Conservation (phyloP, 1,284 basidiomycete genomes). For the Tylopilus orsonianus region DNA sequence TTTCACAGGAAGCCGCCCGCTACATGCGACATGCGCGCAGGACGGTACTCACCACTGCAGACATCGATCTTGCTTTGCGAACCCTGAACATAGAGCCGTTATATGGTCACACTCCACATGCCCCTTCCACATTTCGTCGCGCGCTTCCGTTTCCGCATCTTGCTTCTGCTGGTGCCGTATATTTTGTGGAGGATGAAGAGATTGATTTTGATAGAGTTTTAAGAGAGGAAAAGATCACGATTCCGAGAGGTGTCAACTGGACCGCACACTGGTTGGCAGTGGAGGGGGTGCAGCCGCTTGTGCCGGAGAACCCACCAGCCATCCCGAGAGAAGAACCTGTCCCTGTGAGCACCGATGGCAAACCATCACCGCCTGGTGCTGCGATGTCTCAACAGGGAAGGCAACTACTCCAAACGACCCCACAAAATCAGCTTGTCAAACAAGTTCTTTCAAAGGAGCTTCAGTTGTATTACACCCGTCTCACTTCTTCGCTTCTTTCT, state of each 20-base stretch:
- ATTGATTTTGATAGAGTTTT: slow-evolving; percentile 93
- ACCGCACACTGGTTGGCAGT: slow-evolving; percentile 97
- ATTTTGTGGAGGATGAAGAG: slow-evolving; percentile 95
- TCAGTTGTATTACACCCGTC: slow-evolving; percentile 92
- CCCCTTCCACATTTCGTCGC: slow-evolving; percentile 72
- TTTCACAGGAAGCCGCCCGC: slow-evolving; percentile 82
- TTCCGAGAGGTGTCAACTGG: slow-evolving; percentile 79
- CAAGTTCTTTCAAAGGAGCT: slow-evolving; percentile 93
- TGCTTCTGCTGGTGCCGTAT: slow-evolving; percentile 67
- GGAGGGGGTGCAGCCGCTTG: slow-evolving; percentile 95
- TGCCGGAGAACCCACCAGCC: slow-evolving; percentile 93
- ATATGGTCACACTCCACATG: slow-evolving; percentile 75
- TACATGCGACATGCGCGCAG: slow-evolving; percentile 96
- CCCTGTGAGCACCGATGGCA: slow-evolving; percentile 37
- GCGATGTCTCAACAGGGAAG: slow-evolving; percentile 33
- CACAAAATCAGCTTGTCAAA: slow-evolving; percentile 75
- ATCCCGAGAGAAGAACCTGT: slow-evolving; percentile 56
- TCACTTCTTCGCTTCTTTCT: slow-evolving; percentile 84
- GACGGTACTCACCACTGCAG: slow-evolving; percentile 82
- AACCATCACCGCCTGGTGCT: slow-evolving; percentile 25
- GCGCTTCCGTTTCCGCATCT: slow-evolving; percentile 66
- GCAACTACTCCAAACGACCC: slow-evolving; percentile 42
- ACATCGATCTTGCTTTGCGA: slow-evolving; percentile 92
- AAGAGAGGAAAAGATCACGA: slow-evolving; percentile 76
- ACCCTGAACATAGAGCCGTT: slow-evolving; percentile 92